Evolutionary conservation across 805 yeast species (phyloP).

Genomic region (Pichia cabralensis): DNA sequence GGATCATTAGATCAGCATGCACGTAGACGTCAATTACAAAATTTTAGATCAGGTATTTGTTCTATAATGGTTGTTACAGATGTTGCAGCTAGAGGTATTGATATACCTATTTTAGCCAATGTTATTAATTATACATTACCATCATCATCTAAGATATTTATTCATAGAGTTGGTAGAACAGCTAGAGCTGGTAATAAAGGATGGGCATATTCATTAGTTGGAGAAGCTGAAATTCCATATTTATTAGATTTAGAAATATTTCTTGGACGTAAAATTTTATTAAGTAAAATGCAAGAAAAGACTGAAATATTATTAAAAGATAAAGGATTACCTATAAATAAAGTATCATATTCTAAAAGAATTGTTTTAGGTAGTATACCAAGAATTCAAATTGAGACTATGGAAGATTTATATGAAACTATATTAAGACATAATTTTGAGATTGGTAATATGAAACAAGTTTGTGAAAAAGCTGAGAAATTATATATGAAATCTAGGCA

Average conservation of each 20-base stretch:
- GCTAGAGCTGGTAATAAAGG: slow-evolving; percentile 98
- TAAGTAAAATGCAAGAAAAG: slow-evolving; percentile 61
- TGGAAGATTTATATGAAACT: slow-evolving; percentile 61
- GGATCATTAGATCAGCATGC: slow-evolving; percentile 95
- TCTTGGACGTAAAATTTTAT: slow-evolving; percentile 68
- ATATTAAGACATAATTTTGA: slow-evolving; percentile 59
- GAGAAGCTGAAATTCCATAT: slow-evolving; percentile 82
- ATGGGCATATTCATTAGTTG: slow-evolving; percentile 90
- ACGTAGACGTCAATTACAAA: slow-evolving; percentile 76
- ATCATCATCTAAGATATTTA: slow-evolving; percentile 82
- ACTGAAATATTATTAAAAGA: slow-evolving; percentile 41
- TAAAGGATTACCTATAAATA: slow-evolving; percentile 37
- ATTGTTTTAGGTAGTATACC: slow-evolving; percentile 81
- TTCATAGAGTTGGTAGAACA: slow-evolving; percentile 98
- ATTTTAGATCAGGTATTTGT: slow-evolving; percentile 78
- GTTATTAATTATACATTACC: slow-evolving; percentile 90
- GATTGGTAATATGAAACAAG: slow-evolving; percentile 50
- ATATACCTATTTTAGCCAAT: slow-evolving; percentile 91
- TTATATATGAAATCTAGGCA: slow-evolving; percentile 77
- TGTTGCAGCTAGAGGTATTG: slow-evolving; percentile 98
- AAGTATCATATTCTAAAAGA: slow-evolving; percentile 59
- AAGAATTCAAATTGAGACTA: slow-evolving; percentile 55
- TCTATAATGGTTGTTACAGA: slow-evolving; percentile 92
- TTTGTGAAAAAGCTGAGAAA: slow-evolving; percentile 80
- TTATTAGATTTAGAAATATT: slow-evolving; percentile 83